These are phyloP conservation scores for Septoria linicola DNA, from an alignment of 2,329 filamentous ascomycete genomes.

Conservation along the genomic window DNA sequence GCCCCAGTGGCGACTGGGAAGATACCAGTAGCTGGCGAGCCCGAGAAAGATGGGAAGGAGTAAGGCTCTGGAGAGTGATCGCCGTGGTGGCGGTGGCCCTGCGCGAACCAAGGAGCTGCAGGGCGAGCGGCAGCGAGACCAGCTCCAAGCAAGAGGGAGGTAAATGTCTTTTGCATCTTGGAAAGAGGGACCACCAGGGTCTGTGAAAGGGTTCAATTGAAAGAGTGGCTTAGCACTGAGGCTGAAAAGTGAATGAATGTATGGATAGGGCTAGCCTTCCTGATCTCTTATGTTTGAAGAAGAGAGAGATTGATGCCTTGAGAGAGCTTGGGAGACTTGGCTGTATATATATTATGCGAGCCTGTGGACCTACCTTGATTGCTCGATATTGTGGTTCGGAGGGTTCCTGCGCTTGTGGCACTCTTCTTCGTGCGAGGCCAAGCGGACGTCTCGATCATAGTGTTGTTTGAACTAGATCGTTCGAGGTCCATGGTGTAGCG, in stretches of 20 bases:
- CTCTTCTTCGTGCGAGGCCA: background rate
- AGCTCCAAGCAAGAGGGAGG: conserved; percentile 23
- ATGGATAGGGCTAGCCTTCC: conserved; percentile 1
- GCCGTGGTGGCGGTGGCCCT: conserved; percentile 3
- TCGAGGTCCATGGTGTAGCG: background rate
- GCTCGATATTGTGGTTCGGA: background rate
- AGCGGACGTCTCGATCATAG: conserved; percentile 7
- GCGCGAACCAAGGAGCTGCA: conserved; percentile 7
- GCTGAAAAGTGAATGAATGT: conserved; percentile 17
- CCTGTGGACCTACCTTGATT: background rate
- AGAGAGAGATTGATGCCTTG: conserved; percentile 10
- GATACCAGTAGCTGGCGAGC: conserved; percentile 6
- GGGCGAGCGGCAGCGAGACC: conserved; percentile 22
- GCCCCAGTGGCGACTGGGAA: conserved; percentile 8
- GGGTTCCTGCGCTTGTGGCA: too few relatives aligned
- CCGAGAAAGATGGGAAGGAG: background rate
- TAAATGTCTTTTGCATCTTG: conserved; percentile 25
- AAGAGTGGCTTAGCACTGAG: conserved; percentile 16
- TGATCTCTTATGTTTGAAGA: conserved; percentile 14
- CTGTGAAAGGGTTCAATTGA: conserved; percentile 6
- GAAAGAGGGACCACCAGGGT: conserved; percentile 8
- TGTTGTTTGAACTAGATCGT: background rate
- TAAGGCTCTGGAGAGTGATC: conserved; percentile 3
- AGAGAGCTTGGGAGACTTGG: conserved; percentile 20
- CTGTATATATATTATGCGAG: conserved; percentile 17